These are phyloP conservation scores for Telfairia occidentalis DNA, from an alignment of 331 rosid genomes.

Conservation along the genomic window DNA sequence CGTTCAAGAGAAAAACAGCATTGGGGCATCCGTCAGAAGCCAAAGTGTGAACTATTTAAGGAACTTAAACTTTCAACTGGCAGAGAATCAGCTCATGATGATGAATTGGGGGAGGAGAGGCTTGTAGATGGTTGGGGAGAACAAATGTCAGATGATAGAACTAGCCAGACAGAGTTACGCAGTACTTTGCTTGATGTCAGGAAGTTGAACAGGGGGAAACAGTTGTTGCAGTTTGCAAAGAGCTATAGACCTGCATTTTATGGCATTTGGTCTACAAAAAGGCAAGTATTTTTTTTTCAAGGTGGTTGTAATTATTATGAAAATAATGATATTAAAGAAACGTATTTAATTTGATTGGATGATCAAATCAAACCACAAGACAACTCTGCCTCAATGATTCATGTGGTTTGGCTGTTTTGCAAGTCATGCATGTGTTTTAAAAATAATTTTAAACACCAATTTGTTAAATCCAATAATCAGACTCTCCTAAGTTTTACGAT, in stretches of 20 bases:
- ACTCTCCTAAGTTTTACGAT: background rate
- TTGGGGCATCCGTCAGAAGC: conserved; percentile 77
- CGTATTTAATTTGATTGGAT: background rate
- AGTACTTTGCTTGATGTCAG: conserved; percentile 25
- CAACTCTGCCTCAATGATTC: too few relatives aligned
- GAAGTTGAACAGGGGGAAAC: conserved; percentile 37
- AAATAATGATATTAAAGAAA: background rate
- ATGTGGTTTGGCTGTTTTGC: background rate
- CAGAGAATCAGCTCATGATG: conserved; percentile 36
- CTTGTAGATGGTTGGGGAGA: conserved; percentile 46
- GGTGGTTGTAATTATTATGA: background rate
- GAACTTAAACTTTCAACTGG: conserved; percentile 58
- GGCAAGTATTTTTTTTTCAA: conserved; percentile 27
- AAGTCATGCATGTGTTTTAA: background rate
- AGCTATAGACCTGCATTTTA: conserved; percentile 86
- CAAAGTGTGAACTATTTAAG: conserved; percentile 46
- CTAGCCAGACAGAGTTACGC: conserved; percentile 26
- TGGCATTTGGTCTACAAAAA: conserved; percentile 67
- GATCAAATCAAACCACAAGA: too few relatives aligned
- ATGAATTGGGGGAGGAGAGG: conserved; percentile 40
- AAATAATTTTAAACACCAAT: background rate
- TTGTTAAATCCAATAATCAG: background rate
- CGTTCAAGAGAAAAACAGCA: conserved; percentile 44
- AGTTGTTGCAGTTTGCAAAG: conserved; percentile 78
- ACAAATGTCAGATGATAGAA: conserved; percentile 24